A percentile compares a stretch with the other conserved stretches of the same genome.
These are phyloP conservation scores for Lactarius tabidus DNA, from an alignment of 768 basidiomycete species.

Conservation along the genomic window DNA sequence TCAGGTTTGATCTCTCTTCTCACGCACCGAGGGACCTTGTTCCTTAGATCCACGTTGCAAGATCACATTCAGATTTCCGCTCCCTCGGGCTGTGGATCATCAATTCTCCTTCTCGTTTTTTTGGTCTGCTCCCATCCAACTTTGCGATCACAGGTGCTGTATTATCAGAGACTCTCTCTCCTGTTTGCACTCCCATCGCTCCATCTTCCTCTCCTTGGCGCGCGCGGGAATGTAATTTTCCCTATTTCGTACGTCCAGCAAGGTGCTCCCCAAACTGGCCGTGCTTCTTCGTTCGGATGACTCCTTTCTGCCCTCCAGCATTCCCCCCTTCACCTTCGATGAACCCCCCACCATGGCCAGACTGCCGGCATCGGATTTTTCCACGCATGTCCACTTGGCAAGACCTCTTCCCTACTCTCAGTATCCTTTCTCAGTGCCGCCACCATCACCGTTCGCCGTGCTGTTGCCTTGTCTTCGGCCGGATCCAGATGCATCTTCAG, in stretches of 20 bases:
- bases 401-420: neutral
- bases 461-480: neutral
- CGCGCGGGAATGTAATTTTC: constrained; percentile 11
- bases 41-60: constrained; percentile 17
- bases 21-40: constrained; percentile 3
- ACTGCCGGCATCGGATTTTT: neutral
- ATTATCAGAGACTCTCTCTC: too few relatives aligned
- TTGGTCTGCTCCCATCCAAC: neutral
- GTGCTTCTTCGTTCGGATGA: constrained; percentile 21
- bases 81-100: constrained; percentile 19
- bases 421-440: constrained; percentile 16
- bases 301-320: constrained; percentile 27
- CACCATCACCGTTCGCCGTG: constrained; percentile 18
- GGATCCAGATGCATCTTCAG: constrained; percentile 10
- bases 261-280: constrained; percentile 5
- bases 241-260: constrained; percentile 10
- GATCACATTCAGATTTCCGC: constrained; percentile 14
- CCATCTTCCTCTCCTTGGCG: neutral
- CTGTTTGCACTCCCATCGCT: too few relatives aligned
- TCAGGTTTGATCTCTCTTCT: neutral
- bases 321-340: constrained; percentile 3
- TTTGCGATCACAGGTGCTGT: neutral
- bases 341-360: constrained; percentile 10
- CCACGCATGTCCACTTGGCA: neutral
- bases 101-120: constrained; percentile 5